These are phyloP conservation scores for Mycena kentingensis DNA, from an alignment of 768 basidiomycete genomes.

Conservation along the genomic window DNA sequence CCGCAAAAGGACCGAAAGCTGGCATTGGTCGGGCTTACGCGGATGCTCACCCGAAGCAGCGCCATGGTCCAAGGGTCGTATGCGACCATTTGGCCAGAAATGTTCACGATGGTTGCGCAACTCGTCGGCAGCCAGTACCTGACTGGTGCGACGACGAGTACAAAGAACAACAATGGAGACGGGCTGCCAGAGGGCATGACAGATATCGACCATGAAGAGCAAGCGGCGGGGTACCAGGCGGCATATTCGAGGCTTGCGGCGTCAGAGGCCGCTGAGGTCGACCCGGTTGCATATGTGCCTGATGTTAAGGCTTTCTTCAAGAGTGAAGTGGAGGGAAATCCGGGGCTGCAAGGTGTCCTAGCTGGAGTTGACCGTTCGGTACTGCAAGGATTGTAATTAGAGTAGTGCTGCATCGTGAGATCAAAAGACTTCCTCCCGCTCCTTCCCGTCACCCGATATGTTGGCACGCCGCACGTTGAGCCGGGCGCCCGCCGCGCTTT, in stretches of 20 bases:
- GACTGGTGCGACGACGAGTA: conserved; percentile 35
- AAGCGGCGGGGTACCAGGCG: conserved; percentile 88
- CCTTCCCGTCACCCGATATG: conserved; percentile 7
- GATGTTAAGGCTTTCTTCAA: conserved; percentile 59
- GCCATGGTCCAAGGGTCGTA: conserved; percentile 68
- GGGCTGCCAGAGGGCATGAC: conserved; percentile 56
- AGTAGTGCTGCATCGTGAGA: conserved; percentile 5
- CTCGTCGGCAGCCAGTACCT: conserved; percentile 83
- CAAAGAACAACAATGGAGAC: conserved; percentile 44
- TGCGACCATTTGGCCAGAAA: conserved; percentile 60
- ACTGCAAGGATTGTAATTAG: neutral
- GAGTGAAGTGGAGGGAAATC: conserved; percentile 44
- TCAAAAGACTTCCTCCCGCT: neutral
- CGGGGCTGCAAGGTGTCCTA: conserved; percentile 40
- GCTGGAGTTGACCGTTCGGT: conserved; percentile 13
- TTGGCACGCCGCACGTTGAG: conserved; percentile 19
- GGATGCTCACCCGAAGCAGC: conserved; percentile 73
- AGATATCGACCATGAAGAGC: conserved; percentile 88
- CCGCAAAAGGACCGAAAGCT: conserved; percentile 84
- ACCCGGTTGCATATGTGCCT: conserved; percentile 62
- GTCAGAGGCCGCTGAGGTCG: conserved; percentile 57
- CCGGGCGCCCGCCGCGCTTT: conserved; percentile 19
- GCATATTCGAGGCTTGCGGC: conserved; percentile 92
- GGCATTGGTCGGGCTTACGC: conserved; percentile 75
- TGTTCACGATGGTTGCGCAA: conserved; percentile 70